Evolutionary conservation across 2,329 filamentous ascomycete species (phyloP), one percentile per base, ranked within the genome.

Genomic region (Trichophyton verrucosum): DNA sequence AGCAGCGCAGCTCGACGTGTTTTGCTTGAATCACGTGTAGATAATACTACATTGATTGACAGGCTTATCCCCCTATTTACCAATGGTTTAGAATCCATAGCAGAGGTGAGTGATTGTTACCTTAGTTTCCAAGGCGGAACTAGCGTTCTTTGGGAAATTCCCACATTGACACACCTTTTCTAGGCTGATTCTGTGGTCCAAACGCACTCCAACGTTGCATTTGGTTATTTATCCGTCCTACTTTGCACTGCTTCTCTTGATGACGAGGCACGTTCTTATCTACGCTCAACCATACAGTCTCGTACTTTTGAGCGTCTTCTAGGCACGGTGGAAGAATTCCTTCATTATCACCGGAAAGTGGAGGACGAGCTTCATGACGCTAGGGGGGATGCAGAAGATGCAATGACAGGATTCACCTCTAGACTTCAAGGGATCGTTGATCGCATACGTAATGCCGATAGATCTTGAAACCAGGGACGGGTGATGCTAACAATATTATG

Each of bases 211-310:
- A 90, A 91, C 66, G 90, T 97, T 30, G 86, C 88, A 1, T 85
- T 92, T 71, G 91, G 90, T 15, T 96, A 96, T 71, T 79, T 96
- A 24, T 86, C 90, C 0, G 86, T 96, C 13, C 78, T 96, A 4
- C 79, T 97, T 1, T 89, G 90, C 17, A 94, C 91, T 65, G 76
- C 96, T 24, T 91, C 85, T 66, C 77, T 94, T 30, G 77, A 82
- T 59, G 63, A 69, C 7, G 68, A 70, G 1, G 76, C 80, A 3
- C 75, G 78, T 47, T 60, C 66, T 8, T 73, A 74, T 24, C 71
- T 84, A 15, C 73, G 73, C 38, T 63, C 64, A 3, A 68, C 70
- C 8, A 72, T 84, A 30, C 77, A 77, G 1, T 75, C 76, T 1
- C 71, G 77, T 27, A 78, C 75, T 3, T 69, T 87, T 13, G 66